phyloP scores from a whole-genome alignment of 495 filamentous ascomycete genomes.

The Penicillium roqueforti region DNA sequence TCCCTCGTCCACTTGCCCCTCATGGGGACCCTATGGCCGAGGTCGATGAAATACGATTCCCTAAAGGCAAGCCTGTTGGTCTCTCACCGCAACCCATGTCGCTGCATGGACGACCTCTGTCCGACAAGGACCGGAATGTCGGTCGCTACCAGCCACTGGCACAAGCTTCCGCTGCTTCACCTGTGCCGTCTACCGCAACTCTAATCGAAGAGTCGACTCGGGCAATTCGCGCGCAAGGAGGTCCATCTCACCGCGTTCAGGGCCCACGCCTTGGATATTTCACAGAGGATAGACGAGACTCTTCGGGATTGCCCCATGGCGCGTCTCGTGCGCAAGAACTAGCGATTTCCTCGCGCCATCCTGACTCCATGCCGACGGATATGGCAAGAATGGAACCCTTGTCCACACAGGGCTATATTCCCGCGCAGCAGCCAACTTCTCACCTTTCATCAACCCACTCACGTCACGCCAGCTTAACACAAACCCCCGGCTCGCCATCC shows the following conservation, averaged over 20 bases:
- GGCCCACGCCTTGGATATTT: slow-evolving; percentile 46
- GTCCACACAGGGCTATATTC: slow-evolving; percentile 32
- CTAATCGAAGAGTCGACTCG: slow-evolving; percentile 34
- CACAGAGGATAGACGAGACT: slow-evolving; percentile 43
- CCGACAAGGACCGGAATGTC: slow-evolving; percentile 37
- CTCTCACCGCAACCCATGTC: slow-evolving; percentile 34
- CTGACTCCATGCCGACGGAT: slow-evolving; percentile 27
- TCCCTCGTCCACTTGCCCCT: slow-evolving; percentile 58
- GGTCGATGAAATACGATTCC: slow-evolving; percentile 48
- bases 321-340: slow-evolving; percentile 30
- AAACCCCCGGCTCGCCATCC: slow-evolving; percentile 37
- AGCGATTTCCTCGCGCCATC: slow-evolving; percentile 30
- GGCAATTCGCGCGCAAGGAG: slow-evolving; percentile 27
- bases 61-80: slow-evolving; percentile 38
- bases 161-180: slow-evolving; percentile 38
- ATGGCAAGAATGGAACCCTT: slow-evolving; percentile 38
- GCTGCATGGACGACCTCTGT: slow-evolving; percentile 27
- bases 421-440: slow-evolving; percentile 27
- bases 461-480: slow-evolving; percentile 38
- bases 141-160: slow-evolving; percentile 42
- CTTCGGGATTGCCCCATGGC: slow-evolving; percentile 29
- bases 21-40: slow-evolving; percentile 50
- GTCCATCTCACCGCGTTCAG: slow-evolving; percentile 25
- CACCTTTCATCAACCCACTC: slow-evolving; percentile 35
- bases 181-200: slow-evolving; percentile 25